Evolutionary conservation across 2,329 filamentous ascomycete species (phyloP).

Genomic region (Juglanconis oblonga): DNA sequence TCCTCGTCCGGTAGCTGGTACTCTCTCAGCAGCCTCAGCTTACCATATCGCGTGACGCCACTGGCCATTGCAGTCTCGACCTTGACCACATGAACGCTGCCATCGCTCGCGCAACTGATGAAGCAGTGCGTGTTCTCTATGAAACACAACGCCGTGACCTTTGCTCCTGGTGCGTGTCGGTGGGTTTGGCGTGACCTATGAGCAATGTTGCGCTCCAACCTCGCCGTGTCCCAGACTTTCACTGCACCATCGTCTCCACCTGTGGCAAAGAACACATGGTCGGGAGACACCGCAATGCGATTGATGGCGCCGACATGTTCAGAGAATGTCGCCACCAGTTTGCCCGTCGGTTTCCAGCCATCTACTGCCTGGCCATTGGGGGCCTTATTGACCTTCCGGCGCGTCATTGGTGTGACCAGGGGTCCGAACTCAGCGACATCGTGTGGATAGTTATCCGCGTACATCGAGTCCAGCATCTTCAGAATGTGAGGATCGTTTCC

Average conservation of each 20-base stretch:
- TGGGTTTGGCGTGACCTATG: slow-evolving; percentile 86
- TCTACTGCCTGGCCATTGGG: slow-evolving; percentile 47
- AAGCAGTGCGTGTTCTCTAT: slow-evolving; percentile 94
- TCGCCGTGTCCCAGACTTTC: slow-evolving; percentile 87
- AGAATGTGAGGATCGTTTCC: slow-evolving; percentile 72
- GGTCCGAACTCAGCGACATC: slow-evolving; percentile 74
- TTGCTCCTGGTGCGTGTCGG: slow-evolving; percentile 66
- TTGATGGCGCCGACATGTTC: slow-evolving; percentile 84
- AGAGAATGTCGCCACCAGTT: slow-evolving; percentile 80
- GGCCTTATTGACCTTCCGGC: slow-evolving; percentile 47
- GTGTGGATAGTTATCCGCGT: slow-evolving; percentile 66
- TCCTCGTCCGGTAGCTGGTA: slow-evolving; percentile 64
- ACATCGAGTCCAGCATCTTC: slow-evolving; percentile 79
- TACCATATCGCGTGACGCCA: slow-evolving; percentile 69
- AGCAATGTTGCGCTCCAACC: slow-evolving; percentile 87
- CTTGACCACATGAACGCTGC: slow-evolving; percentile 84
- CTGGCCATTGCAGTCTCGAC: slow-evolving; percentile 54
- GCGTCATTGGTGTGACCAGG: slow-evolving; percentile 66
- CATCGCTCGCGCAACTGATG: slow-evolving; percentile 84
- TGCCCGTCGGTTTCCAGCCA: slow-evolving; percentile 80
- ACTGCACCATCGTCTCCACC: slow-evolving; percentile 88
- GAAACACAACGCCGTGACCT: slow-evolving; percentile 81
- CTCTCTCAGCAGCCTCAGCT: slow-evolving; percentile 71
- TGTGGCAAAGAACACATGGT: slow-evolving; percentile 93
- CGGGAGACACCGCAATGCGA: slow-evolving; percentile 76